Evolutionary conservation across 495 filamentous ascomycete genomes (phyloP).

Genomic region (Thozetella sp.): DNA sequence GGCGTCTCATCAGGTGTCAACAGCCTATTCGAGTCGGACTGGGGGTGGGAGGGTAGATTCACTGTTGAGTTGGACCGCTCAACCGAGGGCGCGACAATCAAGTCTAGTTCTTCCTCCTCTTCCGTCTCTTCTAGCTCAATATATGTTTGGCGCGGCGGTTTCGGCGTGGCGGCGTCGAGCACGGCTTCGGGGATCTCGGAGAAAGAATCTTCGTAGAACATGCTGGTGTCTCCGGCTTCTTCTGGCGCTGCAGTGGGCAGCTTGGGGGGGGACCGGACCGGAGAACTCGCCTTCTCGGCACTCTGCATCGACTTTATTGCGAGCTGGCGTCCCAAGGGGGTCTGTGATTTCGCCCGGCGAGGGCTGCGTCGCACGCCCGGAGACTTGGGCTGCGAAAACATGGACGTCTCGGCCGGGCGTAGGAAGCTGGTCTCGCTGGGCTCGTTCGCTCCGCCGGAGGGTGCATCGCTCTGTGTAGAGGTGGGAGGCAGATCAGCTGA

Average conservation of each 20-base stretch:
- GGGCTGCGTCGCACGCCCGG: slow-evolving; percentile 17
- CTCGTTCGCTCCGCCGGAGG: slow-evolving; percentile 6
- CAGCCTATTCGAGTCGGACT: slow-evolving; percentile 41
- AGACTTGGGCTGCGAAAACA: slow-evolving; percentile 11
- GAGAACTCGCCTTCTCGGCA: background rate
- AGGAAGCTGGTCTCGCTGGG: slow-evolving; percentile 8
- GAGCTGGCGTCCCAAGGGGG: slow-evolving; percentile 18
- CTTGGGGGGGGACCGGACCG: slow-evolving; percentile 9
- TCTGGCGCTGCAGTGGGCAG: slow-evolving; percentile 8
- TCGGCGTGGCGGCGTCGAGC: slow-evolving; percentile 49
- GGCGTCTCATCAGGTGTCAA: slow-evolving; percentile 58
- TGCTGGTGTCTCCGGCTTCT: slow-evolving; percentile 24
- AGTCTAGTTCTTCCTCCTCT: slow-evolving; percentile 3
- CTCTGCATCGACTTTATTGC: slow-evolving; percentile 19
- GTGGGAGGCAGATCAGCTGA: slow-evolving; percentile 6
- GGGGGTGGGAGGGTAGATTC: slow-evolving; percentile 30
- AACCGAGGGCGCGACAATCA: slow-evolving; percentile 30
- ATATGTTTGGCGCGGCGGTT: slow-evolving; percentile 15
- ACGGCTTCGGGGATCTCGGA: slow-evolving; percentile 49
- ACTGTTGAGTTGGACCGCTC: slow-evolving; percentile 31
- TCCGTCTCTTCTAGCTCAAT: slow-evolving; percentile 2
- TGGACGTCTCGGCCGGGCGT: slow-evolving; percentile 5
- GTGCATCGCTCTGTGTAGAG: background rate
- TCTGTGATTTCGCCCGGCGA: slow-evolving; percentile 12
- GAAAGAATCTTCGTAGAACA: slow-evolving; percentile 52